A percentile compares a stretch with the other conserved stretches of the same genome.
Conservation (phyloP, 805 yeast genomes). For the Zygoascus flipseniorum region DNA sequence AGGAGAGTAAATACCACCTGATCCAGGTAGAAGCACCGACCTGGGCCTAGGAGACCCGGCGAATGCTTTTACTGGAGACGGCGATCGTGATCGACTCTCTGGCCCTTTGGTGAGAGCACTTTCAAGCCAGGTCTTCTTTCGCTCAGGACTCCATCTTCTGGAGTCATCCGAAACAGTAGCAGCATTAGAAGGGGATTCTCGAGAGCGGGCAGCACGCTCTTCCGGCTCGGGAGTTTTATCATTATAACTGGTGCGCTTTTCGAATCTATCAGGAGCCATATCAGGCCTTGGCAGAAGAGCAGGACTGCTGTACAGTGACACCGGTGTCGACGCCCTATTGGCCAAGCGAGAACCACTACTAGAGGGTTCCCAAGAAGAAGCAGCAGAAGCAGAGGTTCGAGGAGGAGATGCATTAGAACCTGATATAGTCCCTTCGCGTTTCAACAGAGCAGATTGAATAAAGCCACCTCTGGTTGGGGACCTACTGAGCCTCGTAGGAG, state of each 20-base stretch:
- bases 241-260: neutral
- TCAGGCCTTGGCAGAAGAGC: neutral
- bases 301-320: neutral
- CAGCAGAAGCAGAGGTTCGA: neutral
- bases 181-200: neutral
- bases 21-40: neutral
- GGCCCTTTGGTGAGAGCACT: constrained; percentile 20
- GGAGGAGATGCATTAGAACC: constrained; percentile 1
- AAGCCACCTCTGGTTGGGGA: constrained; percentile 20
- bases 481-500: constrained; percentile 7
- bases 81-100: constrained; percentile 6
- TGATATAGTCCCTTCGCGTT: constrained; percentile 16
- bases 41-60: neutral
- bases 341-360: neutral
- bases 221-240: neutral
- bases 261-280: neutral
- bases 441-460: constrained; percentile 23
- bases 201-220: neutral
- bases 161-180: constrained; percentile 6
- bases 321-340: neutral
- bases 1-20: constrained; percentile 1
- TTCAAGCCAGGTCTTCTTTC: constrained; percentile 24
- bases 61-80: constrained; percentile 9
- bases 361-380: constrained; percentile 1
- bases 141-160: constrained; percentile 19